Conservation (phyloP, 305 asterid species). For the Solanum chacoense region DNA sequence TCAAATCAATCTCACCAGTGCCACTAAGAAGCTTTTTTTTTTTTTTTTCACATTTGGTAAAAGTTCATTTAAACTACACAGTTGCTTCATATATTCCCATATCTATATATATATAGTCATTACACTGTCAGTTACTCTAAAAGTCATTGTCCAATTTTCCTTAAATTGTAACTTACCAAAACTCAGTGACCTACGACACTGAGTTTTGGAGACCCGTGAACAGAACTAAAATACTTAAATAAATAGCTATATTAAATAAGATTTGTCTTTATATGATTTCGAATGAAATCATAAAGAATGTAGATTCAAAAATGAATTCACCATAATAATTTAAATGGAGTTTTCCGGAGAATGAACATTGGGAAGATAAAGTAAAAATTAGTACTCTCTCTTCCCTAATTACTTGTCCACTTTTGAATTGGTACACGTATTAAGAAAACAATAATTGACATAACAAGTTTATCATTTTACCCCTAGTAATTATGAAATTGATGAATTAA, state of each 20-base stretch:
- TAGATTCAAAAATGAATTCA: neutral
- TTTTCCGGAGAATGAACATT: too few species aligned
- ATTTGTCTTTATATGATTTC: neutral
- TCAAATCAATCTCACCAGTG: neutral
- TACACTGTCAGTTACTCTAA: neutral
- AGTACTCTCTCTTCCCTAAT: too few species aligned
- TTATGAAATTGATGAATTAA: too few species aligned
- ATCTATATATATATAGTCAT: neutral
- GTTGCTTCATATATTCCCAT: neutral
- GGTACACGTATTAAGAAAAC: too few species aligned
- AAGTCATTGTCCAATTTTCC: neutral
- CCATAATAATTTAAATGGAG: neutral
- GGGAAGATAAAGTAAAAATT: too few species aligned
- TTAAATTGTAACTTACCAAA: neutral
- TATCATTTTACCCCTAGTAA: too few species aligned
- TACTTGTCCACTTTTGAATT: too few species aligned
- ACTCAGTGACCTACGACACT: neutral
- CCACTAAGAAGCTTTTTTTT: neutral
- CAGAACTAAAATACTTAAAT: neutral
- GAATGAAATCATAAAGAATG: neutral
- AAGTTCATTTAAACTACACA: neutral
- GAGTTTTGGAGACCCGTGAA: neutral
- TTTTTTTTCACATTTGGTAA: neutral
- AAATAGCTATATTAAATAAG: too few species aligned
- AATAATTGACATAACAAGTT: too few species aligned